Evolutionary conservation across 2,329 filamentous ascomycete species (phyloP), one percentile per base, ranked within the genome.

Genomic region (Monilinia laxa): DNA sequence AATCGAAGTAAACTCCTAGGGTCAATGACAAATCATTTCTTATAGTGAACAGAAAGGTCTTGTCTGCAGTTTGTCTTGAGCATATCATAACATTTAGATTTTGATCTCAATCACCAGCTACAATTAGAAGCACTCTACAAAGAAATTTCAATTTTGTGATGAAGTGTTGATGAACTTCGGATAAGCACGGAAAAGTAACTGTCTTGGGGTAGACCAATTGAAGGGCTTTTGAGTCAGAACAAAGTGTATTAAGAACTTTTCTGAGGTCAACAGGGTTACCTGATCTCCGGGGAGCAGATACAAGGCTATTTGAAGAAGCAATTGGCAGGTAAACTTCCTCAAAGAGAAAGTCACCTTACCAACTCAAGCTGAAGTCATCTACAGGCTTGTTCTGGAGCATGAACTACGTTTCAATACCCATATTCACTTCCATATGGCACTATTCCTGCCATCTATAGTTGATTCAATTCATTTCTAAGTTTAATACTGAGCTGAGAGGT

Each of bases 201-300:
- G n/a, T 51, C 45, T 38, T 6, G 3, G n/a, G n/a, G 14, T 3
- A 35, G 4, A 25, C 42, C 20, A 25, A 25, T 18, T 31, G 3
- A 38, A 18, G 16, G 38, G 28, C 4, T 18, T 38, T 20, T 51
- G 4, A 51, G 45, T 51, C 9, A 38, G 12, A 25, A 12, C 4
- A 5, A 62, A 25, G 2, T 9, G 4, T 38, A 51, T 25, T 25
- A 6, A 49, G 3, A 12, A 20, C 3, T 6, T 38, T 20, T 3
- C 4, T 25, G n/a, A 11, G 4, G 12, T 1, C 2, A 51, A 25
- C 38, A 2, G 3, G 2, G 1, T 25, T 20, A 0, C 2, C 3
- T 5, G 1, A 31, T 6, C 12, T 14, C 14, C 3, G 16, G 4
- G 6, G 5, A 11, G 4, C 38, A 25, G 0, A 12, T 12, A 23